Conservation (phyloP, 2,329 filamentous ascomycete species). For the Botryotinia calthae region DNA sequence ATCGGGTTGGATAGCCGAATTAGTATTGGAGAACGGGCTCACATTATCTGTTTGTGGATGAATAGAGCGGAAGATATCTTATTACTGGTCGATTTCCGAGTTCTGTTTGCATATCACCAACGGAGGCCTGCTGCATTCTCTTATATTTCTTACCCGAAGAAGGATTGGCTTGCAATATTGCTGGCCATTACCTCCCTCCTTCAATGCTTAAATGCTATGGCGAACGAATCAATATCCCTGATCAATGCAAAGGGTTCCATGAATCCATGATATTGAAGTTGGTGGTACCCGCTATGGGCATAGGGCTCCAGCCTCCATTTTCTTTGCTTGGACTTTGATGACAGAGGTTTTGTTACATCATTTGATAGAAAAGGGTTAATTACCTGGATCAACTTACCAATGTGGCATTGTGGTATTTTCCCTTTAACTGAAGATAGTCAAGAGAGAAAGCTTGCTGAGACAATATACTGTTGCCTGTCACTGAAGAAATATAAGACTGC, state of each 20-base stretch:
- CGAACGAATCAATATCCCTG: slow-evolving; percentile 7
- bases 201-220: not conserved
- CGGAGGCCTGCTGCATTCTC: not conserved
- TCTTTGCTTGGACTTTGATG: slow-evolving; percentile 7
- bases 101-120: not conserved
- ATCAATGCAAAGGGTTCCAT: not conserved
- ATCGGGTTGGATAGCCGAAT: not conserved
- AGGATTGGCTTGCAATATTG: not conserved
- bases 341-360: slow-evolving; percentile 7
- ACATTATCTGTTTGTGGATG: not conserved
- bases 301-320: slow-evolving; percentile 20
- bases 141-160: not conserved
- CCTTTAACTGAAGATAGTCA: not conserved
- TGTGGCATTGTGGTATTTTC: slow-evolving; percentile 9
- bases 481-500: not conserved
- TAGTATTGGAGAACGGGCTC: not conserved
- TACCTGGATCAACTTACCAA: not conserved
- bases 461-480: not conserved
- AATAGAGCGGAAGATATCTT: too few species aligned
- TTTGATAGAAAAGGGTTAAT: slow-evolving; percentile 3
- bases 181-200: slow-evolving; percentile 2
- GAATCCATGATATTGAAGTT: not conserved
- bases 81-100: slow-evolving; percentile 4
- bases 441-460: not conserved
- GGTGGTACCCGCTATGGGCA: slow-evolving; percentile 13